Evolutionary conservation across 345 rosid genomes (phyloP).

Genomic region (Excoecaria cochinchinensis): DNA sequence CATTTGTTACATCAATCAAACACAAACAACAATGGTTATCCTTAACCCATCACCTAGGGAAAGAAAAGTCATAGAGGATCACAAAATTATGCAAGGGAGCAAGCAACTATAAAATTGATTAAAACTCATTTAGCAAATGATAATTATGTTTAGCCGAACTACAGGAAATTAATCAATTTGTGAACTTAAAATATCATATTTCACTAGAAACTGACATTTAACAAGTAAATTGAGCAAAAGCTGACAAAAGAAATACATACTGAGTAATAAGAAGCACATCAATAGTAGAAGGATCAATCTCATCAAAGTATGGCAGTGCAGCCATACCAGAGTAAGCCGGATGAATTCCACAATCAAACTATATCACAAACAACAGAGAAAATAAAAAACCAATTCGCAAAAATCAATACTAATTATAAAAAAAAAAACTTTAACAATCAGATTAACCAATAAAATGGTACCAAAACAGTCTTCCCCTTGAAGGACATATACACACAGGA

Average conservation of each 20-base stretch:
- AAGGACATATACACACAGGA: slow-evolving; percentile 90
- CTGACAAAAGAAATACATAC: slow-evolving; percentile 35
- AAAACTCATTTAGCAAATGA: background rate
- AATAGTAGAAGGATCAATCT: slow-evolving; percentile 83
- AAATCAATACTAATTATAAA: background rate
- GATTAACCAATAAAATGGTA: slow-evolving; percentile 3
- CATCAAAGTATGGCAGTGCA: slow-evolving; percentile 91
- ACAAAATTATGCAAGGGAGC: background rate
- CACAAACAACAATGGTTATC: background rate
- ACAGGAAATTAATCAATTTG: background rate
- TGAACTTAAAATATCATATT: background rate
- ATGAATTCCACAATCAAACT: slow-evolving; percentile 96
- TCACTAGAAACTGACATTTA: background rate
- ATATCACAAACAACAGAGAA: slow-evolving; percentile 4
- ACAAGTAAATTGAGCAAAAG: background rate
- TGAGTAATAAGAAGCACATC: slow-evolving; percentile 92
- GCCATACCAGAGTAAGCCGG: slow-evolving; percentile 92
- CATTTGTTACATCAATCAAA: background rate
- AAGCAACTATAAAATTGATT: too few relatives aligned
- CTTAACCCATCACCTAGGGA: background rate
- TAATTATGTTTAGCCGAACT: background rate
- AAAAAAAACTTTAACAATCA: background rate
- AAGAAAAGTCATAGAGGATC: background rate
- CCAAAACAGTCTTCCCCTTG: slow-evolving; percentile 76
- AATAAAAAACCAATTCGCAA: background rate